Evolutionary conservation across 306 rosid species (phyloP).

Genomic region (Gynostemma pentaphyllum): DNA sequence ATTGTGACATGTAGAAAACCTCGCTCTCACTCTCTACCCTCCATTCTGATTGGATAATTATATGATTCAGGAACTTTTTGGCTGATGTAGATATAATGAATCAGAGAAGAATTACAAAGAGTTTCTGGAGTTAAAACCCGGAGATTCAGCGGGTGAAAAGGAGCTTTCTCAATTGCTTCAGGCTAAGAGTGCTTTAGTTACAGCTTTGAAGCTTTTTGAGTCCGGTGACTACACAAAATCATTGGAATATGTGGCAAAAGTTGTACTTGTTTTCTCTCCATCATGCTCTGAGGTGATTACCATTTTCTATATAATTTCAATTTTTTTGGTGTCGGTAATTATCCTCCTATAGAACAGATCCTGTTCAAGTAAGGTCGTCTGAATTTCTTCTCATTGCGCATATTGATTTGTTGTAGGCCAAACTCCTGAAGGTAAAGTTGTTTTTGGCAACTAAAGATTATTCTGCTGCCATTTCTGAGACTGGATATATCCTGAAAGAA

Average conservation of each 20-base stretch:
- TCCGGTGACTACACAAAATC: conserved; percentile 54
- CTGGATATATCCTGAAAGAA: conserved; percentile 79
- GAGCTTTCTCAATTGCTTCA: conserved; percentile 88
- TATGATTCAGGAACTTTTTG: conserved; percentile 99
- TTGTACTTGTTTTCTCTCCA: conserved; percentile 93
- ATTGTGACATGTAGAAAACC: neutral
- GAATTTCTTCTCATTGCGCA: neutral
- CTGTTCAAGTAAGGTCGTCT: too few species aligned
- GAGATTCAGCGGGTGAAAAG: conserved; percentile 55
- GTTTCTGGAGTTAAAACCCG: conserved; percentile 76
- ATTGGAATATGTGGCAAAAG: conserved; percentile 76
- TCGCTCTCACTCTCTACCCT: conserved; percentile 18
- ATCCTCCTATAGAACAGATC: too few species aligned
- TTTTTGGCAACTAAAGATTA: conserved; percentile 68
- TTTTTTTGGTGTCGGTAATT: neutral
- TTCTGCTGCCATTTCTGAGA: conserved; percentile 66
- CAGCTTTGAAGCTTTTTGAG: conserved; percentile 62
- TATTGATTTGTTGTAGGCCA: conserved; percentile 57
- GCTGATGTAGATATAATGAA: conserved; percentile 97
- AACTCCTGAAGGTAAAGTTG: conserved; percentile 60
- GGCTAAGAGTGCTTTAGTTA: conserved; percentile 73
- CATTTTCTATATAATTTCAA: neutral
- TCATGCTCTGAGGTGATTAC: conserved; percentile 61
- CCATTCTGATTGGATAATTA: conserved; percentile 72
- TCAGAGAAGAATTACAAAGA: conserved; percentile 74